Evolutionary conservation across 495 filamentous ascomycete species (phyloP), one percentile per base, ranked within the genome.

Genomic region (Tetracladium setigerum): DNA sequence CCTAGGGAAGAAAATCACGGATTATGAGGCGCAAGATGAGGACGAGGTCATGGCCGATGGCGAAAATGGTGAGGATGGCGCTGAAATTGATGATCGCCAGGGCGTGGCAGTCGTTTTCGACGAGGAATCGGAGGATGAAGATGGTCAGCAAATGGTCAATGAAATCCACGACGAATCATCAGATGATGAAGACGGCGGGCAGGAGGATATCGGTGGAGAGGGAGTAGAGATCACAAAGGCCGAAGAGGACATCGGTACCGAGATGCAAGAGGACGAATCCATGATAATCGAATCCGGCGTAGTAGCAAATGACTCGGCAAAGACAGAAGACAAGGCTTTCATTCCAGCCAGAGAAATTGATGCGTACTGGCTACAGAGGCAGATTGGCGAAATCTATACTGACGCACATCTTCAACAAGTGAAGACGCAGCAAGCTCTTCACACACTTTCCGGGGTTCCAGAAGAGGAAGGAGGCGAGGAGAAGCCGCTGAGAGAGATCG

Each of bases 101-200:
- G 92, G 92, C 70, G 91, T 99, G 18, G 92, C 92, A 18, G 92
- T 99, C 44, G 89, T 95, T 39, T 99, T 99, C 59, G 86, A 86
- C 50, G 89, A 95, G 47, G 84, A 91, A 46, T 88, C 91, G 32
- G 91, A 97, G 39, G 89, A 95, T 43, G 91, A 95, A 41, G 85
- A 87, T 48, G 87, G 79, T 30, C 76, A 76, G 46, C 76, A 77
- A 35, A 74, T 83, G 57, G 71, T 85, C 5, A 81, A 86, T 58
- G 88, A 95, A 58, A 78, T 95, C 14, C 78, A 84, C 46, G 89
- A 94, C 47, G 88, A 87, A 46, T 86, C 82, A 2, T 92, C 88
- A 5, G 89, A 95, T 53, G 72, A 84, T 47, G 69, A 80, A 55
- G 70, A 68, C 0, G 77, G 75, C 19, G 69, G 74, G 43, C 66